Conservation (phyloP, 2,329 filamentous ascomycete genomes). For the Aurifilum marmelostoma region DNA sequence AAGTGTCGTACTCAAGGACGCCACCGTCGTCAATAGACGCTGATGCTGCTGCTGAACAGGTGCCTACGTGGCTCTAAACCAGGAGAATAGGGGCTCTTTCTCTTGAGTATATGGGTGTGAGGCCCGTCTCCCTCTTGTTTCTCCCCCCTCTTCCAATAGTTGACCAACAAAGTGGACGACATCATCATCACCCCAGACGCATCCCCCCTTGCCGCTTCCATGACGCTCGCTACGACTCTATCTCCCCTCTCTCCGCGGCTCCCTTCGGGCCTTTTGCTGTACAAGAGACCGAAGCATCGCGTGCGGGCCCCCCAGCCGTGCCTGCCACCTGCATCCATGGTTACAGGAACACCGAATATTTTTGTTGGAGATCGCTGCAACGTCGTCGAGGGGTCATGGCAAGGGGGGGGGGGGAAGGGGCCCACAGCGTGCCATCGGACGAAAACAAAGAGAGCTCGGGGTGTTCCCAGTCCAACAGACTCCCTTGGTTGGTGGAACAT, state of each 20-base stretch:
- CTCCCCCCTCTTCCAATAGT: neutral
- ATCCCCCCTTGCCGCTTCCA: neutral
- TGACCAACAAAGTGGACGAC: neutral
- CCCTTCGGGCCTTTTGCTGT: neutral
- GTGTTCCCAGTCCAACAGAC: neutral
- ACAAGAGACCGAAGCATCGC: neutral
- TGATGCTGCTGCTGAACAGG: neutral
- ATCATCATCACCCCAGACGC: neutral
- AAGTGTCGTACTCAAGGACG: too few species aligned
- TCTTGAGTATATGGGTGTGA: neutral
- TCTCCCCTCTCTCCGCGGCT: neutral
- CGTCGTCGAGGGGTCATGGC: neutral
- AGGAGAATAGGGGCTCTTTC: neutral
- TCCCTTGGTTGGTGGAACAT: slow-evolving; percentile 8
- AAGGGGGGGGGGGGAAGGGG: neutral
- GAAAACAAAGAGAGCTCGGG: too few species aligned
- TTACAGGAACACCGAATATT: neutral
- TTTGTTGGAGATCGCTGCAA: neutral
- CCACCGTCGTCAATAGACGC: too few species aligned
- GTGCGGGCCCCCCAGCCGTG: too few species aligned
- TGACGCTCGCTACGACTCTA: neutral
- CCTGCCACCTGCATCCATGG: neutral
- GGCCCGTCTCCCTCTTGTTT: neutral
- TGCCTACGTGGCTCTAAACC: neutral
- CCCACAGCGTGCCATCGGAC: neutral